phyloP scores from a whole-genome alignment of 192 early-diverging fungal genomes.

The Coemansia brasiliensis region DNA sequence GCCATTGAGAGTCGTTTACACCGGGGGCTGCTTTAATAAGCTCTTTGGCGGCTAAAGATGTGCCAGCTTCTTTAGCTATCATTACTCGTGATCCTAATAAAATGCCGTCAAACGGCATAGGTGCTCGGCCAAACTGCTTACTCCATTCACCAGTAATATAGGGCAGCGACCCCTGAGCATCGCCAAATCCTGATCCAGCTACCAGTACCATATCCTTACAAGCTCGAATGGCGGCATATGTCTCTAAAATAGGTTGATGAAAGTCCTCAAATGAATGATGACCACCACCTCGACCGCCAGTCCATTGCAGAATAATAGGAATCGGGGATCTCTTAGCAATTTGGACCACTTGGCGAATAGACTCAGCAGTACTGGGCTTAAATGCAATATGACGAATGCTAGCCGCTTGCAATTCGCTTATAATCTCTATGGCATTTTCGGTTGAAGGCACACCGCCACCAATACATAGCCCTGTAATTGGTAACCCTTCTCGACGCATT shows the following conservation, averaged over 20 bases:
- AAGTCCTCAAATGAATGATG: constrained; percentile 98
- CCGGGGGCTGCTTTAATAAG: constrained; percentile 84
- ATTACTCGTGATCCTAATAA: constrained; percentile 96
- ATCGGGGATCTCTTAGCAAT: constrained; percentile 84
- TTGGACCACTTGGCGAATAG: constrained; percentile 78
- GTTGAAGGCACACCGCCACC: constrained; percentile 90
- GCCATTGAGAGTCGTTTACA: constrained; percentile 78
- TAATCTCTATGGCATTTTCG: constrained; percentile 81
- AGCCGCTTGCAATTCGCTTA: constrained; percentile 68
- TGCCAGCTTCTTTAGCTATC: constrained; percentile 85
- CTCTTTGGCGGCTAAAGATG: constrained; percentile 79
- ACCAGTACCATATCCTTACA: constrained; percentile 81
- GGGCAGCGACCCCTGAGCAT: constrained; percentile 78
- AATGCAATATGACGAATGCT: constrained; percentile 80
- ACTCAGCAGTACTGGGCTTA: constrained; percentile 78
- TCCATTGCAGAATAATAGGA: constrained; percentile 93
- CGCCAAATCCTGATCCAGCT: constrained; percentile 91
- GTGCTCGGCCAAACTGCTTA: constrained; percentile 69
- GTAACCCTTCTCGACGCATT: constrained; percentile 80
- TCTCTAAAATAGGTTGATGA: constrained; percentile 79
- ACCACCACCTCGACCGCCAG: constrained; percentile 92
- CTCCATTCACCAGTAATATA: constrained; percentile 96
- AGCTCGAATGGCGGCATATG: constrained; percentile 69
- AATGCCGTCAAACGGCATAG: constrained; percentile 96
- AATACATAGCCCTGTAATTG: constrained; percentile 88